Evolutionary conservation across 1,139 yeast genomes (phyloP), one percentile per base, ranked within the genome.

Genomic region (Scheffersomyces cryptocercus): DNA sequence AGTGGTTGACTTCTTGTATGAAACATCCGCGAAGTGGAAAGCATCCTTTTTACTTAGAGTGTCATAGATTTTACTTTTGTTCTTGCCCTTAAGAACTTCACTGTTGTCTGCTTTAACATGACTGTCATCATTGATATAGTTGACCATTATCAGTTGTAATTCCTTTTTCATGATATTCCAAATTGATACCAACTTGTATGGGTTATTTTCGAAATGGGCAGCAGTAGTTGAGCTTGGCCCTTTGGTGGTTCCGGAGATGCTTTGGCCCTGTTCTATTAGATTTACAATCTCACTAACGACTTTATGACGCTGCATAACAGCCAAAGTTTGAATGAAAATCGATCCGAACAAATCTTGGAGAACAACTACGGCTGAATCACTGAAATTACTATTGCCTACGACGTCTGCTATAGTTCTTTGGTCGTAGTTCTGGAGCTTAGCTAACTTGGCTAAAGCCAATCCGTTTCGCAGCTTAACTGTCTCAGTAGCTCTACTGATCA

Each of bases 291-390:
- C 89, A 48, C 72, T 70, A 2, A 89, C 73, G 1, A 85, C 82
- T 40, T 85, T 73, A 57, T 88, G 91, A 30, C 81, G 79, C 64
- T 88, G 95, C 24, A 88, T 63, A 5, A 87, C 82, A 15, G 82
- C 75, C 42, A 85, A 66, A 43, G 82, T 65, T 58, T 82, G 84
- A 26, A 81, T 69, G 54, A 86, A 88, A 8, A 88, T 70, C 2
- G 82, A 74, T 61, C 88, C 82, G 53, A 87, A 86, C 39, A 88
- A 70, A 52, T 87, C 91, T 52, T 84, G 82, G 36, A 88, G 68
- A 0, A 88, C 73, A 1, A 77, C 62, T 1, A 85, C 81, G 11
- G 84, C 70, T 20, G 79, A 64, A 48, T 83, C 87, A 42, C 54
- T 55, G 48, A 67, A 68, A 39, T 51, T 61, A 41, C 52, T 54